Percentiles rank a stretch among this genome's conserved stretches.
phyloP scores from a whole-genome alignment of 164 flowering plant genomes.

The Magnolia sinica region DNA sequence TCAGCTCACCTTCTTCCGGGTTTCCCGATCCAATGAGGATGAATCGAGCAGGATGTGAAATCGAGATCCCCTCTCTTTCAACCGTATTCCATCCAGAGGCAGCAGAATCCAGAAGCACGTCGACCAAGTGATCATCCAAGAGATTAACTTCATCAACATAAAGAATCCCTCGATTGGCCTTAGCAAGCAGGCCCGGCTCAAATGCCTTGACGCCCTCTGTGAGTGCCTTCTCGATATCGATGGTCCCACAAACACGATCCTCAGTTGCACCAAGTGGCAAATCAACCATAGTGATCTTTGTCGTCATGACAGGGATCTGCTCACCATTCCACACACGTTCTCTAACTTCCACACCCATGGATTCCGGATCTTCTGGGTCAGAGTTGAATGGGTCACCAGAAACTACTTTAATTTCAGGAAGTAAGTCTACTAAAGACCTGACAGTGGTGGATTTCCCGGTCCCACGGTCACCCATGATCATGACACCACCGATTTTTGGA shows the following conservation, averaged over 20 bases:
- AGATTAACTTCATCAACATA: slow-evolving; percentile 97
- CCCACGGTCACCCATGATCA: slow-evolving; percentile 99
- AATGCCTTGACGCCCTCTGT: slow-evolving; percentile 97
- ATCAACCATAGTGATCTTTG: slow-evolving; percentile 96
- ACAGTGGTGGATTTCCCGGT: slow-evolving; percentile 96
- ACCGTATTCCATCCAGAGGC: slow-evolving; percentile 99
- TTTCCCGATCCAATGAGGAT: slow-evolving; percentile 93
- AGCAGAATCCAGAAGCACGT: slow-evolving; percentile 87
- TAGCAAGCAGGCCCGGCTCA: slow-evolving; percentile 95
- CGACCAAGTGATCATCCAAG: slow-evolving; percentile 89
- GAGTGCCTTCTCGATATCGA: slow-evolving; percentile 92
- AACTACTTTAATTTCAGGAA: slow-evolving; percentile 83
- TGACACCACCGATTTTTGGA: slow-evolving; percentile 97
- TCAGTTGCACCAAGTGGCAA: slow-evolving; percentile 95
- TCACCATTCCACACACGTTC: slow-evolving; percentile 59
- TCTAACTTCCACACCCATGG: slow-evolving; percentile 84
- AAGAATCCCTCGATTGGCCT: slow-evolving; percentile 92
- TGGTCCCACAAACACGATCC: slow-evolving; percentile 95
- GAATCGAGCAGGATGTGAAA: slow-evolving; percentile 97
- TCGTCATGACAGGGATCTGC: slow-evolving; percentile 37
- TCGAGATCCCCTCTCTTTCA: slow-evolving; percentile 94
- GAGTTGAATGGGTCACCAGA: slow-evolving; percentile 87
- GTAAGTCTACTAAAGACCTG: slow-evolving; percentile 85
- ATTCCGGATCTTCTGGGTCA: slow-evolving; percentile 88
- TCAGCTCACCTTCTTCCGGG: slow-evolving; percentile 97